Conservation (phyloP, 2,329 filamentous ascomycete species). For the Phoma sp. region DNA sequence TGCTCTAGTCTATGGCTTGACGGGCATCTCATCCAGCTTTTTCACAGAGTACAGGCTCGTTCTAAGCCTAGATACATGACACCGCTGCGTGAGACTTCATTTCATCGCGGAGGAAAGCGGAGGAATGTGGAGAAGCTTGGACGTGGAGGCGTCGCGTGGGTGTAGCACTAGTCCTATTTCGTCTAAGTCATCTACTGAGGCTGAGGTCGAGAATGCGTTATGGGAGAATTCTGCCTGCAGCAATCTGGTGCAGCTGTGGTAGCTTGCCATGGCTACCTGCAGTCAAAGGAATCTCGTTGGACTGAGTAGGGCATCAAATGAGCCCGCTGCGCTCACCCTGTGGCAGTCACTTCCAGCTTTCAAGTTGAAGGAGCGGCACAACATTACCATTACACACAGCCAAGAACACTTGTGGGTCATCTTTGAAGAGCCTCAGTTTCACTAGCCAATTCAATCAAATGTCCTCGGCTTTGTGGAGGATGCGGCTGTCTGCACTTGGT, state of each 20-base stretch:
- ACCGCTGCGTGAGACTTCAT: background rate
- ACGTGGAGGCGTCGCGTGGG: constrained; percentile 11
- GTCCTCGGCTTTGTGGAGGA: background rate
- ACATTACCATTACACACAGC: background rate
- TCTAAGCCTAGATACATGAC: no score
- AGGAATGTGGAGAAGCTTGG: constrained; percentile 16
- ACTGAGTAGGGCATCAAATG: no score
- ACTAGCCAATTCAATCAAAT: background rate
- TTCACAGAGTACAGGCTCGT: no score
- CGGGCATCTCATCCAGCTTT: no score
- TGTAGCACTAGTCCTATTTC: background rate
- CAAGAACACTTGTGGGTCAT: constrained; percentile 7
- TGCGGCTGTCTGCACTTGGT: background rate
- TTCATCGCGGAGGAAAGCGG: constrained; percentile 11
- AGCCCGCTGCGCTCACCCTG: background rate
- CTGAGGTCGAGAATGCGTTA: background rate
- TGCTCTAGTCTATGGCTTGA: background rate
- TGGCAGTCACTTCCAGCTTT: background rate
- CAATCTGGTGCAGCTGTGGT: background rate
- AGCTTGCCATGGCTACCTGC: background rate
- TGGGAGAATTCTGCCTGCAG: constrained; percentile 1
- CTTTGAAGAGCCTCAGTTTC: background rate
- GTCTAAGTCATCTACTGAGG: background rate
- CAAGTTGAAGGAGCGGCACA: background rate
- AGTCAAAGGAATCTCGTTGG: no score